Base-by-base conservation (phyloP, 495 filamentous ascomycete species). In the Neurospora cerealis region DNA sequence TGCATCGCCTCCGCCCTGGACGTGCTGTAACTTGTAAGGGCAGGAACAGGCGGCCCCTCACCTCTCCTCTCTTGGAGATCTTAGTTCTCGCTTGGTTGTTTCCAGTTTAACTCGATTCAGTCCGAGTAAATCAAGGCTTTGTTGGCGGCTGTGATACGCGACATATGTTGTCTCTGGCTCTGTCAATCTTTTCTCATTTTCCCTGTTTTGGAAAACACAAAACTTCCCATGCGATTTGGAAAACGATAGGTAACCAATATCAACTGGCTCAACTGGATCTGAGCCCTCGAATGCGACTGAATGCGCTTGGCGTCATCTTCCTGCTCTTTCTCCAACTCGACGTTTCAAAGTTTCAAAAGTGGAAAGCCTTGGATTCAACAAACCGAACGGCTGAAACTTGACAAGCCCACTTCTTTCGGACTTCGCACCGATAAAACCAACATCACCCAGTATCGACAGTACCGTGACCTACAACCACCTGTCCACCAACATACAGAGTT, bases 1-100 rank as follows among this genome's bases (percentile, higher is more conserved):
- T 34, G 28, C 54, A 72, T 60, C 60, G 71, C 69, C 73, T 73
- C 40, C 15, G 54, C 40, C 44, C 32, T 70, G 41, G 70, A 74
- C 48, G 71, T 72, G 60, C 73, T 60, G 72, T 28, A 24, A 75
- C 48, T 54, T 28, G 46, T 28, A 36, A 38, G 21, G 6, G 40
- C 37, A 72, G 38, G 34, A 66, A 60, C 24, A 46, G 70, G 34
- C 66, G 73, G 73, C 73, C 69, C 73, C 73, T 69, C 73, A 39
- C 32, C 32, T 60, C 28, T 38, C 17, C 5, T 38, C n/a, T 28
- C 69, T 70, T 24, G 69, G 10, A 15, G n/a, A 41, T 73, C 24
- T 60, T 60, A 24, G 28, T 62, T 62, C 48, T 62, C 24, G n/a
- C n/a, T 48, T 48, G 44, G n/a, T 48, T 48, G 44, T 42, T 48